These are phyloP conservation scores for Amaranthus hypochondriacus DNA, from an alignment of 148 eudicot genomes.

Conservation along the genomic window DNA sequence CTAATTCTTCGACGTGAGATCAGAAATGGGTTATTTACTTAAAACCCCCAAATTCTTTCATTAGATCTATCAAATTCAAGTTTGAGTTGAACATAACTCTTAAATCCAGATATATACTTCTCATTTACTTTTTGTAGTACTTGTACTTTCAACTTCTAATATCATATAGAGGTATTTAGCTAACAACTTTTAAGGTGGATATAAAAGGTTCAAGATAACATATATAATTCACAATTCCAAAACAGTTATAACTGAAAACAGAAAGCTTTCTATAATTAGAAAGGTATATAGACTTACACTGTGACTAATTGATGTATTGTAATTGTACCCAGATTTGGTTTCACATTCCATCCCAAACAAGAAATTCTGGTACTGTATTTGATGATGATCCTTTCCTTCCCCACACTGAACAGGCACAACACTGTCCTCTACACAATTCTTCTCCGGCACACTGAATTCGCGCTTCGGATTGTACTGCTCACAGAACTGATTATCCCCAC, in stretches of 20 bases:
- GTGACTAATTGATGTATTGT: slow-evolving; percentile 45
- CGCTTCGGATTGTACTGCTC: slow-evolving; percentile 39
- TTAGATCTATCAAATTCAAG: not conserved
- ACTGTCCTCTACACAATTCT: slow-evolving; percentile 45
- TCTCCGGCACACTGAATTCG: slow-evolving; percentile 35
- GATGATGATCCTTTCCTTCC: slow-evolving; percentile 28
- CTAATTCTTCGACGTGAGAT: too few species aligned
- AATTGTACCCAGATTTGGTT: slow-evolving; percentile 40
- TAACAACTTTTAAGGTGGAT: not conserved
- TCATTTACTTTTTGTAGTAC: not conserved
- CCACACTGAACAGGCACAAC: slow-evolving; percentile 56
- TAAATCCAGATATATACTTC: not conserved
- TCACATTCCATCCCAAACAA: slow-evolving; percentile 53
- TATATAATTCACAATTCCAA: not conserved
- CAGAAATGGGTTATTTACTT: too few species aligned
- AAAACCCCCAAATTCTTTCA: not conserved
- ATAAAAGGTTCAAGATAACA: not conserved
- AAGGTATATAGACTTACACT: slow-evolving; percentile 46
- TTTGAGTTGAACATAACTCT: not conserved
- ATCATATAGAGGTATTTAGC: not conserved
- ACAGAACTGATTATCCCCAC: slow-evolving; percentile 36
- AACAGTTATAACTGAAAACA: not conserved
- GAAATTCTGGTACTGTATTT: slow-evolving; percentile 34
- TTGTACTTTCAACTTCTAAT: not conserved
- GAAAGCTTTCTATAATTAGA: not conserved